A percentile compares a stretch with the other conserved stretches of the same genome.
These are phyloP conservation scores for Hypoxylon rickii DNA, from an alignment of 495 filamentous ascomycete genomes.

Conservation along the genomic window DNA sequence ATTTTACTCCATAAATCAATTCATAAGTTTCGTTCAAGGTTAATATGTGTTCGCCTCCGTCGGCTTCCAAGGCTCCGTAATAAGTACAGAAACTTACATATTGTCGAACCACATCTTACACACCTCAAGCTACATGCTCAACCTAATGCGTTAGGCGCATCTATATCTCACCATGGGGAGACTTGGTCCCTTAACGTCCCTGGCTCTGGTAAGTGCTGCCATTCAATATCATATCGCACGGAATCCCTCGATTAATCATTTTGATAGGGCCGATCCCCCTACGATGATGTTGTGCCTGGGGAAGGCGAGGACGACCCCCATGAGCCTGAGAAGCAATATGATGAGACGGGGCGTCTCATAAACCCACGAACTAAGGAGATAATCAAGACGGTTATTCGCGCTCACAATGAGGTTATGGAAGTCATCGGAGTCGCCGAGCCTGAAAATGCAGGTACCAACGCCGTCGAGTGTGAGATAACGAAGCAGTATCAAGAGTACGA, in stretches of 20 bases:
- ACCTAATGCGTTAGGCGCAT: not conserved
- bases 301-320: conserved; percentile 52
- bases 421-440: conserved; percentile 59
- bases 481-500: conserved; percentile 45
- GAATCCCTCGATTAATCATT: conserved; percentile 5
- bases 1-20: no score
- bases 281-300: conserved; percentile 62
- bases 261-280: conserved; percentile 69
- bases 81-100: no score
- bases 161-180: conserved; percentile 47
- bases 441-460: conserved; percentile 40
- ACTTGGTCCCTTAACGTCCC: conserved; percentile 54
- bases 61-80: no score
- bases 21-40: no score
- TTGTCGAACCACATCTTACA: not conserved
- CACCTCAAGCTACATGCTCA: not conserved
- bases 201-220: conserved; percentile 51
- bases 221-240: not conserved
- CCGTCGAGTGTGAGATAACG: conserved; percentile 30
- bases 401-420: conserved; percentile 63
- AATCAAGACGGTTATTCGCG: conserved; percentile 55
- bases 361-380: conserved; percentile 61
- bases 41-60: no score
- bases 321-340: conserved; percentile 63
- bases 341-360: conserved; percentile 69